Base-by-base conservation (phyloP, 2,329 filamentous ascomycete species). In the Trichothecium roseum region DNA sequence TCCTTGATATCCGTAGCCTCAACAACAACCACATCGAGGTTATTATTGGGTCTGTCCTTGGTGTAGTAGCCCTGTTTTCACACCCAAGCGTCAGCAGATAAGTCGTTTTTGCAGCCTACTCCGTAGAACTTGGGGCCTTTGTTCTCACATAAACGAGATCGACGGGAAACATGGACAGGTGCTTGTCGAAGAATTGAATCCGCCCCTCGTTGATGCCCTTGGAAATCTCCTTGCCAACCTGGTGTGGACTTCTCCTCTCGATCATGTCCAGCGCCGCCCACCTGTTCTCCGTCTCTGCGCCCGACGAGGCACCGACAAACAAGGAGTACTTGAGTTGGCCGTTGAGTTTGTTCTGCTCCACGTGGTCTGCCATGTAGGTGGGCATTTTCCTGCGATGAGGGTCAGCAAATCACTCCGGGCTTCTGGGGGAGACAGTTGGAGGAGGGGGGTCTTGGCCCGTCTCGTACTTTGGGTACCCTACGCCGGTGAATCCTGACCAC, bases 181-280 rank as follows among this genome's bases (percentile, higher is more conserved):
- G 86, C 66, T 94, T 94, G 58, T 94, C 86, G 55, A 93, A 94
- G 62, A 94, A 94, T 43, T 89, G 78, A 62, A 94, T 94, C 46
- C 81, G 72, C 30, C 86, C 86, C 48, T 81, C 78, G 58, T 94
- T 94, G 63, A 94, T 93, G 8, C 86, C 86, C 66, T 85, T 89
- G 41, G 86, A 76, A 45, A 94, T 94, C 40, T 83, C 73, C 66
- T 93, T 94, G 53, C 86, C 86, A 41, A 94, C 86, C 56, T 94
- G 86, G 62, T 94, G 86, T 37, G 86, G 86, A 47, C 76, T 74
- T 38, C 86, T 74, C 38, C 85, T 72, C 63, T 89, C 81, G 50
- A 94, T 94, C 86, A 94, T 94, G 62, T 94, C 81, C 43, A 89
- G 66, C 4, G 66, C 60, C n/a, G 87, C 86, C 87, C 87, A 94